Percentiles rank a stretch among this genome's conserved stretches.
phyloP scores from a whole-genome alignment of 306 rosid genomes.

The Fragaria vesca region DNA sequence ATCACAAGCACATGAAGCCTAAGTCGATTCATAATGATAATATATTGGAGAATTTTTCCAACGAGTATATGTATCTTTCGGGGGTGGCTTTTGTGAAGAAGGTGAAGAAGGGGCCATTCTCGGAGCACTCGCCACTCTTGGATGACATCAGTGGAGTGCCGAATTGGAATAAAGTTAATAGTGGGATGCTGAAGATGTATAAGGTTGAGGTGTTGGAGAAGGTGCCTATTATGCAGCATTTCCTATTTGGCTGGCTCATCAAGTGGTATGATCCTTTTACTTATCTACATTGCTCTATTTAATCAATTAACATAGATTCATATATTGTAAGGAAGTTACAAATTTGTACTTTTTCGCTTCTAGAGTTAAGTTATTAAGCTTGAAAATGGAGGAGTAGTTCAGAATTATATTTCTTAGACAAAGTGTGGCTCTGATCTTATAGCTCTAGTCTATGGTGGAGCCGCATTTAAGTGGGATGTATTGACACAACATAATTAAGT shows the following conservation, averaged over 20 bases:
- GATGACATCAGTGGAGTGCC: slow-evolving; percentile 99
- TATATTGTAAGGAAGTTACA: background rate
- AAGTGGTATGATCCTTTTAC: slow-evolving; percentile 50
- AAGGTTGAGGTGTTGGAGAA: slow-evolving; percentile 96
- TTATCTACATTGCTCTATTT: background rate
- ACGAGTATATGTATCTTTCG: slow-evolving; percentile 70
- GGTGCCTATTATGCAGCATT: slow-evolving; percentile 99
- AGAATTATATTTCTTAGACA: background rate
- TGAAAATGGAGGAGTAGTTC: background rate
- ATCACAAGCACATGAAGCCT: slow-evolving; percentile 92
- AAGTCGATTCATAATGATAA: slow-evolving; percentile 91
- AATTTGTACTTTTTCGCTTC: background rate
- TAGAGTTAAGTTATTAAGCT: background rate
- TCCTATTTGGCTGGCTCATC: slow-evolving; percentile 86
- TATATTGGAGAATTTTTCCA: slow-evolving; percentile 74
- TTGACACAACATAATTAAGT: background rate
- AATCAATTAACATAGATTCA: background rate
- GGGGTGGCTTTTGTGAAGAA: slow-evolving; percentile 72
- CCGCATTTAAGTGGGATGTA: background rate
- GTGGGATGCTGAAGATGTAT: slow-evolving; percentile 96
- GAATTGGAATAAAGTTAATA: slow-evolving; percentile 84
- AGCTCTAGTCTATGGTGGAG: background rate
- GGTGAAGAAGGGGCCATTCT: slow-evolving; percentile 93
- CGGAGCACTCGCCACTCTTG: slow-evolving; percentile 94
- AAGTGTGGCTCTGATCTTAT: background rate